Evolutionary conservation across 176 grass and related monocot genomes (phyloP), one percentile per base, ranked within the genome.

Genomic region (Eleusine coracana): DNA sequence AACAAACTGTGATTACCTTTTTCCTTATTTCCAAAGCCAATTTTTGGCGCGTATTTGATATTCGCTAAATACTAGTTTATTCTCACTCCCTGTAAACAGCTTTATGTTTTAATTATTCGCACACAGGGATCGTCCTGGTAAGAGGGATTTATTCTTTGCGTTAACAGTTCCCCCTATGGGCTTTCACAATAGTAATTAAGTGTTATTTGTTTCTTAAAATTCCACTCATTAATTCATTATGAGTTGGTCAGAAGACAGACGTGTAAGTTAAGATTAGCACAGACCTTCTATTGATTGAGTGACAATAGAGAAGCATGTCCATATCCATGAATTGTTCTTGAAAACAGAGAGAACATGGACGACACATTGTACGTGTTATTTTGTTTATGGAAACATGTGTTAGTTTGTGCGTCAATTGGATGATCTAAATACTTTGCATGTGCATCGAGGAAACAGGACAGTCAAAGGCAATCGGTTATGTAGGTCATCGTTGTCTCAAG

Each of bases 1-100:
- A 79, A 50, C 68, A 27, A 80, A 80, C 21, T 20, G 62, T 21
- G 63, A 25, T 80, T 54, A 80, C 2, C 6, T 10, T 54, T 27
- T 80, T 68, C 77, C 64, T 80, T 14, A 52, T 54, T 80, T 39
- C 45, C 6, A 39, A 39, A 10, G 29, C 6, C 21, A 20, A 25
- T 40, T 25, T 34, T 41, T 76, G 34, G 64, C 46, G 14, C 3
- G 6, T n/a, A 68, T 25, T 39, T 67, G 52, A 36, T 29, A 16
- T 7, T 16, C 21, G 29, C 10, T 79, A 7, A 10, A 28, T 11
- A 23, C 9, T 59, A 4, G 15, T 52, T 17, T 17, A 15, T 14
- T 17, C 5, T 13, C 5, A 2, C 4, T 56, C 17, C 7, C 52
- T 21, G 18, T 56, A 18, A 5, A 56, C 52, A 56, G 52, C 16